Evolutionary conservation across 2,329 filamentous ascomycete genomes (phyloP).

Genomic region (Exophiala spinifera): DNA sequence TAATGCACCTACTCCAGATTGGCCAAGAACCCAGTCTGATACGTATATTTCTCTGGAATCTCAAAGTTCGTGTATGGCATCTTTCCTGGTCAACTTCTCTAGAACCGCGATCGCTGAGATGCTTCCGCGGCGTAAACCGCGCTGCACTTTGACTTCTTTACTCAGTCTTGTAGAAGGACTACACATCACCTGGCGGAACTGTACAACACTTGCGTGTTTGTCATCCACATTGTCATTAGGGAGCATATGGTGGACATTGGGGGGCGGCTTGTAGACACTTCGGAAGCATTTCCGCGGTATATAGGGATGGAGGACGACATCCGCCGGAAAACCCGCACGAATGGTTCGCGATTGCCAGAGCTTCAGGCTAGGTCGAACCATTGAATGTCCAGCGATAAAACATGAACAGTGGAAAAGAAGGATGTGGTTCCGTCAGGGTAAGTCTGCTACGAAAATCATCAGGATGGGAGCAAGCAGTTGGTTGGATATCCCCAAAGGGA

Average conservation of each 20-base stretch:
- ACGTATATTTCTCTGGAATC: slow-evolving; percentile 65
- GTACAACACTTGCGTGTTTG: no score
- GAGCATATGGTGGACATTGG: no score
- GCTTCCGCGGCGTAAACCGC: no score
- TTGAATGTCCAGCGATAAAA: background rate
- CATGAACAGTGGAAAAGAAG: background rate
- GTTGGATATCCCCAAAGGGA: slow-evolving; percentile 7
- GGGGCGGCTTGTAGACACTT: no score
- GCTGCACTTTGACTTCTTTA: no score
- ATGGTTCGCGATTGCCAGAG: background rate
- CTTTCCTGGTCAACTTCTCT: slow-evolving; percentile 4
- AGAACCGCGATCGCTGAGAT: no score
- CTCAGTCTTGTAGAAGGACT: no score
- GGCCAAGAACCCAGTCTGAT: slow-evolving; percentile 72
- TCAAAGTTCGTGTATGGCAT: slow-evolving; percentile 65
- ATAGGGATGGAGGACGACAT: background rate
- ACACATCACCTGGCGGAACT: no score
- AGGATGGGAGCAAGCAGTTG: slow-evolving; percentile 1
- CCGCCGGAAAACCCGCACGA: slow-evolving; percentile 4
- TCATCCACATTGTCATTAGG: no score
- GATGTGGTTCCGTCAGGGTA: background rate
- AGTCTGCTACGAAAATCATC: background rate
- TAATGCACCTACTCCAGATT: slow-evolving; percentile 65
- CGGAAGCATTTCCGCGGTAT: no score
- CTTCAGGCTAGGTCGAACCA: no score